A percentile compares a stretch with the other conserved stretches of the same genome.
Evolutionary conservation across 2,329 filamentous ascomycete genomes (phyloP).

Genomic region (Trichoderma pleuroti): DNA sequence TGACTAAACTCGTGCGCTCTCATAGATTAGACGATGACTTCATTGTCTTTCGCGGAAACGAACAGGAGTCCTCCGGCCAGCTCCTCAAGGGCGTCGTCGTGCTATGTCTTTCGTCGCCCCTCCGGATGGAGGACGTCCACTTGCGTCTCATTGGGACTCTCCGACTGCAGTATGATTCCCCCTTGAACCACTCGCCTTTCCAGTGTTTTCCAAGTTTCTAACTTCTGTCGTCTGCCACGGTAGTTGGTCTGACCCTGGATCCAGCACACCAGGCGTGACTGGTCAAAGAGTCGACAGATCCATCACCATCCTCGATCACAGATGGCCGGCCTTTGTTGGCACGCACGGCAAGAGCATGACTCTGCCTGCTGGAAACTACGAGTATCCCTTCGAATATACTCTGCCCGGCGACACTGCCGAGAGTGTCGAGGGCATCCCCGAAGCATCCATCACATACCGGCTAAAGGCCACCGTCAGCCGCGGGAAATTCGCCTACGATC

Average conservation of each 20-base stretch:
- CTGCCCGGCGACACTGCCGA: slow-evolving; percentile 73
- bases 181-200: background rate
- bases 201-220: slow-evolving; percentile 4
- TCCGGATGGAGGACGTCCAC: slow-evolving; percentile 71
- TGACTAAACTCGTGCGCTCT: background rate
- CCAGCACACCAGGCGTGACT: slow-evolving; percentile 54
- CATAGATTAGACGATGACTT: slow-evolving; percentile 72
- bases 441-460: slow-evolving; percentile 85
- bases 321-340: slow-evolving; percentile 64
- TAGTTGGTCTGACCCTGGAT: slow-evolving; percentile 51
- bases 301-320: slow-evolving; percentile 61
- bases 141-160: slow-evolving; percentile 68
- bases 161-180: slow-evolving; percentile 54
- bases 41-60: slow-evolving; percentile 71
- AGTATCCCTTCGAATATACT: slow-evolving; percentile 74
- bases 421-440: slow-evolving; percentile 83
- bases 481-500: slow-evolving; percentile 83
- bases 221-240: background rate
- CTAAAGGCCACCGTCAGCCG: slow-evolving; percentile 86
- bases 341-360: slow-evolving; percentile 54
- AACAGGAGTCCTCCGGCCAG: slow-evolving; percentile 73
- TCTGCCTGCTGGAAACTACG: slow-evolving; percentile 72
- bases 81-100: slow-evolving; percentile 70
- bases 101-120: slow-evolving; percentile 64
- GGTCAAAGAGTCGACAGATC: slow-evolving; percentile 58